Percentiles rank a stretch among this genome's conserved stretches.
phyloP scores from a whole-genome alignment of 768 basidiomycete genomes.

The Hypholoma fasciculare region DNA sequence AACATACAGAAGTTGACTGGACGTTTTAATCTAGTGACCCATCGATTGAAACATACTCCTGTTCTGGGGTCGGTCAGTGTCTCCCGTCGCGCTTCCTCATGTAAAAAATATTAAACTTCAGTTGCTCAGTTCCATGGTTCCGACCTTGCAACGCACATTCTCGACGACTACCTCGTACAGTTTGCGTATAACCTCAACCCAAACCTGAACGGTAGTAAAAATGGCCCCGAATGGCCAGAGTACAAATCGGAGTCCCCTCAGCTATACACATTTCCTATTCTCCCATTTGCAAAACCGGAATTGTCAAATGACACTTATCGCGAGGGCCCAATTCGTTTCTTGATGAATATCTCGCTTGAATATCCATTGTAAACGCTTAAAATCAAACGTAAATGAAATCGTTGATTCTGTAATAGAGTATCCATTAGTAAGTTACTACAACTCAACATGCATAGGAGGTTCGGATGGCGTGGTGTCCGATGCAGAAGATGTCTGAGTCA shows the following conservation, averaged over 20 bases:
- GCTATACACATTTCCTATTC: conserved; percentile 23
- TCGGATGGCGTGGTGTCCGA: no score
- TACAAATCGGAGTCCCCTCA: conserved; percentile 23
- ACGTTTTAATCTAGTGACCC: conserved; percentile 17
- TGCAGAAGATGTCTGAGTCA: conserved; percentile 43
- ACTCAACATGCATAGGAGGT: no score
- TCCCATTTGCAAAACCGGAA: conserved; percentile 5
- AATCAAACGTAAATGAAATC: conserved; percentile 72
- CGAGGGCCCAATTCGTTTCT: conserved; percentile 23
- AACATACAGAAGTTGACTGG: background rate
- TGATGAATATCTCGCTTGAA: conserved; percentile 25
- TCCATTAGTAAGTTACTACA: no score
- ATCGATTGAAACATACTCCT: conserved; percentile 18
- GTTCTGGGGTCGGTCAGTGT: conserved; percentile 22
- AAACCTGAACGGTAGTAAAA: conserved; percentile 26
- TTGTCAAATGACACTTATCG: conserved; percentile 31
- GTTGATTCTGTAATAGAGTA: background rate
- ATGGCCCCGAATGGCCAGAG: conserved; percentile 25
- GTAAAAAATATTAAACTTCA: background rate
- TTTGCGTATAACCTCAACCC: conserved; percentile 36
- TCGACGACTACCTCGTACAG: conserved; percentile 22
- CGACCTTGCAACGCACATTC: conserved; percentile 24
- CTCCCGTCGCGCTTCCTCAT: background rate
- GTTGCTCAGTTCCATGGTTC: conserved; percentile 18
- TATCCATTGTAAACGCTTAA: conserved; percentile 18